Evolutionary conservation across 2,329 filamentous ascomycete genomes (phyloP).

Genomic region (Byssochlamys sp.): DNA sequence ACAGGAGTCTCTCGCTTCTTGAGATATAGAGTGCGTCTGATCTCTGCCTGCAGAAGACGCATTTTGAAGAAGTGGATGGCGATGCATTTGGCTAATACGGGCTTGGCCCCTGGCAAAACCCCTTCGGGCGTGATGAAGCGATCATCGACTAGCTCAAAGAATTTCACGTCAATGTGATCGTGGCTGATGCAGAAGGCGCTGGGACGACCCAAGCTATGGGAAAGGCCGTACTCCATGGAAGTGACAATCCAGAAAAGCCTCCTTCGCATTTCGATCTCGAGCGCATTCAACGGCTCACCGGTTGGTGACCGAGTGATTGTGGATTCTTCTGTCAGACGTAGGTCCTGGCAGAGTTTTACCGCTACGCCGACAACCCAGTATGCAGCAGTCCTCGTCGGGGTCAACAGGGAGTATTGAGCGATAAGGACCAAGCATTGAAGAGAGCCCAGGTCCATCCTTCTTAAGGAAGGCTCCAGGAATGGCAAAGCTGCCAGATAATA

Average conservation of each 20-base stretch:
- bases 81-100: slow-evolving; percentile 73
- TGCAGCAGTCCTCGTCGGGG: slow-evolving; percentile 80
- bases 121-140: slow-evolving; percentile 69
- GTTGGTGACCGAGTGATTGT: slow-evolving; percentile 61
- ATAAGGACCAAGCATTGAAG: slow-evolving; percentile 82
- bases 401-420: slow-evolving; percentile 82
- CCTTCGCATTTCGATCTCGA: slow-evolving; percentile 81
- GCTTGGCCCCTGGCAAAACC: slow-evolving; percentile 58
- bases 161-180: slow-evolving; percentile 75
- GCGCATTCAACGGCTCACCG: slow-evolving; percentile 53
- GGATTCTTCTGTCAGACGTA: slow-evolving; percentile 79
- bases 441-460: slow-evolving; percentile 80
- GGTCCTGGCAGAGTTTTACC: slow-evolving; percentile 75
- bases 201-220: slow-evolving; percentile 78
- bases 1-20: slow-evolving; percentile 67
- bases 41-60: slow-evolving; percentile 77
- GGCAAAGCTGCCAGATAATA: slow-evolving; percentile 87
- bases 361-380: slow-evolving; percentile 90
- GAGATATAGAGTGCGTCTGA: slow-evolving; percentile 75
- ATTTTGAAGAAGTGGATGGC: slow-evolving; percentile 91
- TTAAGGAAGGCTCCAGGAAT: slow-evolving; percentile 70
- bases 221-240: slow-evolving; percentile 78
- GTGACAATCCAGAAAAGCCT: slow-evolving; percentile 79
- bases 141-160: slow-evolving; percentile 75
- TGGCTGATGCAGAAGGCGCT: slow-evolving; percentile 72